Evolutionary conservation across 2,329 filamentous ascomycete genomes (phyloP).

Genomic region (Penicillium sp.): DNA sequence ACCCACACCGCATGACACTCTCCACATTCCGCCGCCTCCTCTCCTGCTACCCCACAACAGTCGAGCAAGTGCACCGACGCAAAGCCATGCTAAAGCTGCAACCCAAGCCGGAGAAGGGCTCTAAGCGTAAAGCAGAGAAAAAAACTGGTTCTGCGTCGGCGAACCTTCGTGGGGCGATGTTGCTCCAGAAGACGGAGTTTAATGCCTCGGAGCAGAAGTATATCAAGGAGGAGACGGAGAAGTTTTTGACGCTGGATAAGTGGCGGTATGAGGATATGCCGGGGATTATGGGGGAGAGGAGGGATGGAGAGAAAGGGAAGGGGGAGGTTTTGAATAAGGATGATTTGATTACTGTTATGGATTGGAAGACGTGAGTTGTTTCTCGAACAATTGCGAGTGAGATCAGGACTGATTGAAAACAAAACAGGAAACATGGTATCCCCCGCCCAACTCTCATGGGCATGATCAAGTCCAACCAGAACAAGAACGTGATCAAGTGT

Average conservation of each 20-base stretch:
- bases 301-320: slow-evolving; percentile 21
- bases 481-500: slow-evolving; percentile 34
- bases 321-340: slow-evolving; percentile 39
- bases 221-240: slow-evolving; percentile 30
- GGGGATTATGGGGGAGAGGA: slow-evolving; percentile 27
- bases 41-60: slow-evolving; percentile 35
- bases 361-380: slow-evolving; percentile 55
- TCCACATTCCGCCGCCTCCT: slow-evolving; percentile 38
- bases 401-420: too few species aligned
- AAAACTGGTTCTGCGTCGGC: slow-evolving; percentile 5
- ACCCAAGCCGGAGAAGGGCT: slow-evolving; percentile 31
- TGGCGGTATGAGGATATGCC: slow-evolving; percentile 49
- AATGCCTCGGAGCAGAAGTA: slow-evolving; percentile 17
- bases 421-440: slow-evolving; percentile 48
- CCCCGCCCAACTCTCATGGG: slow-evolving; percentile 48
- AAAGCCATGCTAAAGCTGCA: slow-evolving; percentile 31
- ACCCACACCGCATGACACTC: slow-evolving; percentile 34
- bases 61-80: slow-evolving; percentile 32
- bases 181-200: slow-evolving; percentile 8
- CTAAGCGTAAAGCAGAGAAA: slow-evolving; percentile 22
- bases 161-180: not conserved
- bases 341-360: slow-evolving; percentile 47
- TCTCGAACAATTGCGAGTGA: too few species aligned
- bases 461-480: slow-evolving; percentile 47
- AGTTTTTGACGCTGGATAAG: slow-evolving; percentile 42